Evolutionary conservation across 1,284 basidiomycete genomes (phyloP).

Genomic region (Cutaneotrichosporon sp.): DNA sequence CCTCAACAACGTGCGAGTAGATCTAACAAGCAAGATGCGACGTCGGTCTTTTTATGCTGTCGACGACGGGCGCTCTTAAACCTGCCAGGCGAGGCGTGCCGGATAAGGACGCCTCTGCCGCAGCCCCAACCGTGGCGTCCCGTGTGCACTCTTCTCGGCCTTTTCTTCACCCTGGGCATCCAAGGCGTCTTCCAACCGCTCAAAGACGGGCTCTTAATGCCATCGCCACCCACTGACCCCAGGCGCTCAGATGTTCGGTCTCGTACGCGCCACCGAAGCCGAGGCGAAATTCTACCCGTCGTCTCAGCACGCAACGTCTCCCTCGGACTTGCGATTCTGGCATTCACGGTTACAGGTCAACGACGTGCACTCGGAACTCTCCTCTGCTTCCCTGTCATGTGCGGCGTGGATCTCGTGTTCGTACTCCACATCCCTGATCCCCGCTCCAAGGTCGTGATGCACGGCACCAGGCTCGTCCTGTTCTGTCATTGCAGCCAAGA

Average conservation of each 20-base stretch:
- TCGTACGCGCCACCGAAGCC: not conserved
- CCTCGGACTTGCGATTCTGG: not conserved
- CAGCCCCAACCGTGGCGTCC: not conserved
- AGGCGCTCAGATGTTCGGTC: conserved; percentile 6
- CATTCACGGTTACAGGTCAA: conserved; percentile 3
- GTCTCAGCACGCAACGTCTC: conserved; percentile 6
- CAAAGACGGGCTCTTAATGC: not conserved
- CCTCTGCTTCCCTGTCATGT: not conserved
- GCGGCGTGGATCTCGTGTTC: not conserved
- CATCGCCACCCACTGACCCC: not conserved
- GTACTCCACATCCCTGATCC: not conserved
- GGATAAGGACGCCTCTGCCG: too few relatives aligned
- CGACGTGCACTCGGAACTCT: conserved; percentile 11
- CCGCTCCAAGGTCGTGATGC: not conserved
- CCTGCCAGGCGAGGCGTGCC: too few relatives aligned
- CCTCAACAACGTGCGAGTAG: too few relatives aligned
- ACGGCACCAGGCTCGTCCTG: not conserved
- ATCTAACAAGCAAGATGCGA: too few relatives aligned
- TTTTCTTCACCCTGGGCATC: not conserved
- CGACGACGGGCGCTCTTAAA: too few relatives aligned
- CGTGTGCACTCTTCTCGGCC: not conserved
- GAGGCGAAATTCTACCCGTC: not conserved
- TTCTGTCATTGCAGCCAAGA: not conserved
- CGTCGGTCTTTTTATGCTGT: too few relatives aligned
- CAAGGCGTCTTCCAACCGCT: not conserved